A percentile compares a stretch with the other conserved stretches of the same genome.
These are phyloP conservation scores for Leccinum holopus DNA, from an alignment of 1,284 basidiomycete genomes.

Conservation along the genomic window DNA sequence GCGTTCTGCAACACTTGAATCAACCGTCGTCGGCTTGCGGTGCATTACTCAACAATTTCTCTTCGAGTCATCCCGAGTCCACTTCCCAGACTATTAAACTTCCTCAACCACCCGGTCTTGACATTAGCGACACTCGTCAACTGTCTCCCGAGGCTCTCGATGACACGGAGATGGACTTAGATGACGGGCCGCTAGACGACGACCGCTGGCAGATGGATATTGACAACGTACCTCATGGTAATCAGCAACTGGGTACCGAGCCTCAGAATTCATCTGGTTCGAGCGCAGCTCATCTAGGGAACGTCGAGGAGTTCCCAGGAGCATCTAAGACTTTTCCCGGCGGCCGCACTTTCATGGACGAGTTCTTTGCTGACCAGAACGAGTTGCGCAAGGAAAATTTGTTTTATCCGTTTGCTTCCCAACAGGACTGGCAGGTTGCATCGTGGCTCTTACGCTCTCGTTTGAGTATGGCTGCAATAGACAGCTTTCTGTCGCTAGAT, in stretches of 20 bases:
- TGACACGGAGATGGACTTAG: background rate
- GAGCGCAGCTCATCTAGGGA: background rate
- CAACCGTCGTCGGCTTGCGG: constrained; percentile 1
- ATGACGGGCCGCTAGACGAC: background rate
- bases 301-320: background rate
- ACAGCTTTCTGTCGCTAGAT: background rate
- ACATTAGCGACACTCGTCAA: background rate
- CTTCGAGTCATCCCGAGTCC: background rate
- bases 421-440: constrained; percentile 7
- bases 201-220: background rate
- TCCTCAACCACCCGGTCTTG: no score
- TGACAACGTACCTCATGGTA: no score
- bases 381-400: constrained; percentile 2
- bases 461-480: background rate
- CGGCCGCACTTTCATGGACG: constrained; percentile 5
- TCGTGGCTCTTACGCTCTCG: background rate
- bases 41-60: background rate
- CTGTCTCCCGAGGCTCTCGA: background rate
- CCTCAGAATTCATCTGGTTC: background rate
- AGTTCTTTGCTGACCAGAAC: constrained; percentile 1
- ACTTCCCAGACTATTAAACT: background rate
- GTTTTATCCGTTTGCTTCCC: constrained; percentile 4
- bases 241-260: background rate
- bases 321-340: background rate
- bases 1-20: constrained; percentile 8